A percentile compares a stretch with the other conserved stretches of the same genome.
Evolutionary conservation across 1,284 basidiomycete genomes (phyloP).

Genomic region (Trichosporon sp.): DNA sequence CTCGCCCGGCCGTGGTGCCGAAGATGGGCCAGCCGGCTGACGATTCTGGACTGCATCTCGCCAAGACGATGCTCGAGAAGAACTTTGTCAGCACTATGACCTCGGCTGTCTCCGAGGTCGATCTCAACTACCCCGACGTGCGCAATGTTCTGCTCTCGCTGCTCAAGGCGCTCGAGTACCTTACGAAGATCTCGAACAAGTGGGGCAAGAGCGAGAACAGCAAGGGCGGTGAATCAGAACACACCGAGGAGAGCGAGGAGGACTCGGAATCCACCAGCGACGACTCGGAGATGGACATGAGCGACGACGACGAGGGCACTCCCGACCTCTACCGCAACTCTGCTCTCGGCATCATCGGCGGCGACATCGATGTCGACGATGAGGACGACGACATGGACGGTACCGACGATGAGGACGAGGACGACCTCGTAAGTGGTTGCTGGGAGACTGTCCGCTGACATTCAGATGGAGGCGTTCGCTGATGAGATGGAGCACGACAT

Average conservation of each 20-base stretch:
- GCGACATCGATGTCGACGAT: conserved; percentile 51
- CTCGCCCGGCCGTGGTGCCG: conserved; percentile 59
- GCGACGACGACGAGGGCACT: conserved; percentile 59
- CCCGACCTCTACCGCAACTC: conserved; percentile 93
- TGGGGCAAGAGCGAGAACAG: conserved; percentile 78
- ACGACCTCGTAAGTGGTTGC: conserved; percentile 43
- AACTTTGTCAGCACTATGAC: conserved; percentile 89
- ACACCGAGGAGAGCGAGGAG: conserved; percentile 47
- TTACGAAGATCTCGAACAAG: conserved; percentile 94
- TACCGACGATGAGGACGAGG: conserved; percentile 77
- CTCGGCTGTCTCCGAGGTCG: conserved; percentile 81
- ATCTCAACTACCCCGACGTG: conserved; percentile 92
- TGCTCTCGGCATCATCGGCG: conserved; percentile 86
- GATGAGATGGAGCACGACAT: conserved; percentile 37
- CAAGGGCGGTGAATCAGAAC: conserved; percentile 50
- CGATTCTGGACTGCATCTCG: conserved; percentile 56
- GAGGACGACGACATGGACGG: conserved; percentile 72
- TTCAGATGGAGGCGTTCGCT: conserved; percentile 25
- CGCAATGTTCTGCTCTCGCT: conserved; percentile 77
- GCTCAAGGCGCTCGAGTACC: conserved; percentile 78
- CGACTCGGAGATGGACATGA: conserved; percentile 54
- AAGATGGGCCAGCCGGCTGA: conserved; percentile 8
- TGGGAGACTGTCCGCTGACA: conserved; percentile 1
- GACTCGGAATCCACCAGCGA: conserved; percentile 21
- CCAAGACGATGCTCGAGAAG: conserved; percentile 98